Evolutionary conservation across 2,329 filamentous ascomycete genomes (phyloP).

Genomic region (Fusarium aywerte): DNA sequence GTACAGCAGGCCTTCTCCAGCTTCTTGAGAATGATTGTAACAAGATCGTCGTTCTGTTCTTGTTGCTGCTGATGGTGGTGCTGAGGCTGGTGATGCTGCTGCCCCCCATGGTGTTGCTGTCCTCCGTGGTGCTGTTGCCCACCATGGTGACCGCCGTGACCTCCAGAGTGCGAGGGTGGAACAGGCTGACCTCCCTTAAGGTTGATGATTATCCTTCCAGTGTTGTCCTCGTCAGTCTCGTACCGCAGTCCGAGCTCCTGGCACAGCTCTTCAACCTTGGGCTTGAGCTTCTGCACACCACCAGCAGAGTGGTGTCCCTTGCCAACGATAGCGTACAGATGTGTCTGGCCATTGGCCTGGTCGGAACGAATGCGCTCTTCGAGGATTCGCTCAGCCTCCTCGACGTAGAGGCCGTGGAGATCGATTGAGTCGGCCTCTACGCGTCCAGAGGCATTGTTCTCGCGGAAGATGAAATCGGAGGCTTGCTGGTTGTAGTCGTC

Average conservation of each 20-base stretch:
- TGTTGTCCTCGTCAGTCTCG: conserved; percentile 89
- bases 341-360: conserved; percentile 75
- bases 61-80: conserved; percentile 58
- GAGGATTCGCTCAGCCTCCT: conserved; percentile 92
- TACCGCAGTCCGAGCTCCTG: conserved; percentile 84
- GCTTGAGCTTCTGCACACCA: conserved; percentile 94
- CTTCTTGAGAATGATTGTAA: conserved; percentile 69
- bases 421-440: conserved; percentile 88
- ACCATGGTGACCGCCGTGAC: conserved; percentile 55
- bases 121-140: conserved; percentile 52
- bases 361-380: conserved; percentile 86
- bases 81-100: conserved; percentile 59
- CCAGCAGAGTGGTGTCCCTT: conserved; percentile 88
- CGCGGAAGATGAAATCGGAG: conserved; percentile 92
- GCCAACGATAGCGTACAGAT: conserved; percentile 95
- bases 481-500: conserved; percentile 91
- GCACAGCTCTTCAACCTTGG: conserved; percentile 90
- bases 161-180: conserved; percentile 55
- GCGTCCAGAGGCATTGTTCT: conserved; percentile 84
- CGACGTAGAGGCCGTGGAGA: conserved; percentile 92
- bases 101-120: conserved; percentile 54
- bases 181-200: conserved; percentile 76
- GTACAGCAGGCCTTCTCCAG: conserved; percentile 77
- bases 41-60: conserved; percentile 63
- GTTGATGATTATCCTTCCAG: conserved; percentile 88